Evolutionary conservation across 2,329 filamentous ascomycete species (phyloP).

Genomic region (Zymoseptoria brevis): DNA sequence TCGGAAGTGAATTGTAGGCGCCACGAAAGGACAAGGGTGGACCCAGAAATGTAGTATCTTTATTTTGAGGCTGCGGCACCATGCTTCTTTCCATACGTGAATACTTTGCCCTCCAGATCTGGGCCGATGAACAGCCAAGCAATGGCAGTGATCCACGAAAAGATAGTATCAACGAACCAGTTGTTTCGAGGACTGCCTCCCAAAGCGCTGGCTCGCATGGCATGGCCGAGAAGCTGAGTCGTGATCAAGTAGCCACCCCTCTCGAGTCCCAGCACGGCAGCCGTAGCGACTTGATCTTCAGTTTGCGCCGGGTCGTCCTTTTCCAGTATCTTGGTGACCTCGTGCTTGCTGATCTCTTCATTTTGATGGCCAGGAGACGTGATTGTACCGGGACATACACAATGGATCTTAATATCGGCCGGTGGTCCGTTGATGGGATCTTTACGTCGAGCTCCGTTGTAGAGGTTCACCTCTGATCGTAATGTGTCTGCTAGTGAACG

Average conservation of each 20-base stretch:
- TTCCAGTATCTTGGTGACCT: slow-evolving; percentile 70
- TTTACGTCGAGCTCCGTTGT: slow-evolving; percentile 55
- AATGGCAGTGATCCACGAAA: slow-evolving; percentile 46
- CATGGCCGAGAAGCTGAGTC: slow-evolving; percentile 60
- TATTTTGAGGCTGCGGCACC: slow-evolving; percentile 25
- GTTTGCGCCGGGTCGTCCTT: slow-evolving; percentile 72
- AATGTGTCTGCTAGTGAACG: slow-evolving; percentile 76
- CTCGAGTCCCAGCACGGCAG: slow-evolving; percentile 66
- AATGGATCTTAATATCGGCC: slow-evolving; percentile 67
- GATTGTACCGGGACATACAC: slow-evolving; percentile 80
- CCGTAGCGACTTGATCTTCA: slow-evolving; percentile 66
- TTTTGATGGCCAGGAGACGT: slow-evolving; percentile 63
- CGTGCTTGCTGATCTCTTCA: slow-evolving; percentile 74
- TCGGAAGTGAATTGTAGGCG: slow-evolving; percentile 15
- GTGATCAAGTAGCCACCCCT: slow-evolving; percentile 72
- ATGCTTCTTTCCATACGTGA: slow-evolving; percentile 50
- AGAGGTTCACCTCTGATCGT: slow-evolving; percentile 75
- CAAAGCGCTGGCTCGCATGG: slow-evolving; percentile 58
- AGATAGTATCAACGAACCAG: slow-evolving; percentile 46
- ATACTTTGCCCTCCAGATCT: slow-evolving; percentile 50
- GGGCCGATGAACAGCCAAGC: slow-evolving; percentile 50
- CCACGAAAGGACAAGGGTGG: background rate
- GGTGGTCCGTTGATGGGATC: slow-evolving; percentile 39
- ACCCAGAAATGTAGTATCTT: background rate
- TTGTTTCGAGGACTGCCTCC: slow-evolving; percentile 48